These are phyloP conservation scores for Helotiales sp. DNA, from an alignment of 2,329 filamentous ascomycete genomes.

Conservation along the genomic window DNA sequence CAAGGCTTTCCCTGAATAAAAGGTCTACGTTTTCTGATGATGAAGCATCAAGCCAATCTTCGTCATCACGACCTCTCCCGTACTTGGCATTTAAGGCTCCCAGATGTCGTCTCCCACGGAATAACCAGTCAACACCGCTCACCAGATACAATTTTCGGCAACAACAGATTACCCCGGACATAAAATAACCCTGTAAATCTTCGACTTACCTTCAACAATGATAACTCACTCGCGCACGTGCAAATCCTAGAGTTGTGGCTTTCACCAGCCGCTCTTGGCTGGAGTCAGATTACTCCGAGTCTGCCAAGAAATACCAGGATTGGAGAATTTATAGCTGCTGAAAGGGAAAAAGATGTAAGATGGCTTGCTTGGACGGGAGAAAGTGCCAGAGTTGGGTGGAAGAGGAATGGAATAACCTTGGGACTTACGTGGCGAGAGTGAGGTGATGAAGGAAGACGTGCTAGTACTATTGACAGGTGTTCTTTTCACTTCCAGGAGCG, in stretches of 20 bases:
- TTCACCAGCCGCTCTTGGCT: not conserved
- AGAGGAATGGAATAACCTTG: not conserved
- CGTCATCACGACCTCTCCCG: not conserved
- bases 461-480: too few species aligned
- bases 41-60: not conserved
- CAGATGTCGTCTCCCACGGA: not conserved
- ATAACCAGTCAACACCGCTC: too few species aligned
- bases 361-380: not conserved
- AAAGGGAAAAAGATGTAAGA: not conserved
- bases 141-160: too few species aligned
- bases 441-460: not conserved
- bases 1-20: too few species aligned
- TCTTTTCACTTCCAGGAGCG: not conserved
- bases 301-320: not conserved
- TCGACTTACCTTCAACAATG: too few species aligned
- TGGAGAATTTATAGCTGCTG: not conserved
- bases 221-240: too few species aligned
- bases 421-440: not conserved
- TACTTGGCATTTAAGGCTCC: not conserved
- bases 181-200: too few species aligned
- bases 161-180: too few species aligned
- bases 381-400: not conserved
- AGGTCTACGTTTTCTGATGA: not conserved
- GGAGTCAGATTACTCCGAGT: not conserved
- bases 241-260: not conserved